Evolutionary conservation across 2,329 filamentous ascomycete species (phyloP), one percentile per base, ranked within the genome.

Genomic region (Clonostachys rhizophaga): DNA sequence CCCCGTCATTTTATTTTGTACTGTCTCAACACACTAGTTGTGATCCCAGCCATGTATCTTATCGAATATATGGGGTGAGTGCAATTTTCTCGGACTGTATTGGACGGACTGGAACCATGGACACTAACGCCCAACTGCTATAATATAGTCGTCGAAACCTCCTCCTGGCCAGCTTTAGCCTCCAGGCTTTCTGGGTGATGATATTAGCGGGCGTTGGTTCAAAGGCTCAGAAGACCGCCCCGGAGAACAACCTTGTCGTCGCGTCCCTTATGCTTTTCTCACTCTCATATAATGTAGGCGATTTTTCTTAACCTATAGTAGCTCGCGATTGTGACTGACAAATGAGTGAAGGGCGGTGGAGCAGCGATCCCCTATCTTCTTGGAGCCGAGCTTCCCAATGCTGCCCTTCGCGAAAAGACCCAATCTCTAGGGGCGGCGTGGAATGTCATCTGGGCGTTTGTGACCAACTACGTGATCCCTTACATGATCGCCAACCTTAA

Each of bases 281-380:
- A 9, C 5, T 13, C 5, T 13, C 18, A 18, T 43, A 43, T 11
- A 18, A 24, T 34, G 42, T 43, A 30, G 17, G 42, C 34, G 6
- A 17, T 30, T 18, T 18, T 14, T 30, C 9, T 30, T 3, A 8
- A 43, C n/a, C 6, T 11, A 10, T 18, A 43, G 16, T 13, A 12
- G 5, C 11, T 18, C 42, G 12, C 14, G 16, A 11, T 18, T 6
- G 17, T 30, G 8, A 30, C 24, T 30, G 24, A 9, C 24, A 30
- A 9, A 30, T 30, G 24, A 9, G 24, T 30, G 24, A 30, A 52
- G 50, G 45, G 49, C 33, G 50, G 50, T 6, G 49, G 50, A 24
- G 50, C 50, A 16, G 49, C 50, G 4, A 52, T 52, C 14, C 48
- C 50, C 12, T 52, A 52, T 34, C 50, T 52, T n/a, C 50, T 52